Base-by-base conservation (phyloP, 2,329 filamentous ascomycete species). In the Aaosphaeria pasadenensis region DNA sequence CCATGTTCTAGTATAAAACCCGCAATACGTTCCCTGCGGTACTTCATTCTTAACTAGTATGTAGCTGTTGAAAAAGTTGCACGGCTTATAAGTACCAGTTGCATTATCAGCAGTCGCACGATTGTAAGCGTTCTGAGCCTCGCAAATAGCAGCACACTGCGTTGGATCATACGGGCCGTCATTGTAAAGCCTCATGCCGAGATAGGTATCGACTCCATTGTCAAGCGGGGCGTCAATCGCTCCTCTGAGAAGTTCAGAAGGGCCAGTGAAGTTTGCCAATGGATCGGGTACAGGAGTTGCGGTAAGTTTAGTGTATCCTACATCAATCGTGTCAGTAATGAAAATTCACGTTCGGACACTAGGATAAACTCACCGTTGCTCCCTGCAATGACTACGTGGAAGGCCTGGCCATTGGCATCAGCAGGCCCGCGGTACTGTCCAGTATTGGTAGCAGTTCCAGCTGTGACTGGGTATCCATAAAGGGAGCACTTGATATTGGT, bases 1-100 rank as follows among this genome's bases (percentile, higher is more conserved):
- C 57, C 58, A 63, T 4, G 32, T 11, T 39, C 54, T 52, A 4
- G 62, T 62, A 50, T 64, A 62, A 17, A 61, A 40, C 42, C 53
- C 49, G 47, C 70, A 72, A 55, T 71, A 71, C 30, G 66, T 66
- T n/a, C 68, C 69, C 40, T 70, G 60, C 2, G 69, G 66, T 29
- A 62, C 48, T 11, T 58, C 62, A 44, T 68, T 66, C 45, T 67
- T 60, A 30, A 55, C 58, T 11, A 71, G 54, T n/a, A 72, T 60
- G 45, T 72, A 73, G 7, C 63, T 60, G 32, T 67, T 68, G 53
- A 64, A 69, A 57, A 71, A 70, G 52, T 69, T 70, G 62, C 70
- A 72, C 35, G 66, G 52, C 45, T 57, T 59, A 45, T 67, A 69
- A 7, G 56, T 58, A 13, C 62, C 63, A 24, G 59, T 50, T 40